A percentile compares a stretch with the other conserved stretches of the same genome.
Conservation (phyloP, 768 basidiomycete species). For the Coprinopsis sp. region DNA sequence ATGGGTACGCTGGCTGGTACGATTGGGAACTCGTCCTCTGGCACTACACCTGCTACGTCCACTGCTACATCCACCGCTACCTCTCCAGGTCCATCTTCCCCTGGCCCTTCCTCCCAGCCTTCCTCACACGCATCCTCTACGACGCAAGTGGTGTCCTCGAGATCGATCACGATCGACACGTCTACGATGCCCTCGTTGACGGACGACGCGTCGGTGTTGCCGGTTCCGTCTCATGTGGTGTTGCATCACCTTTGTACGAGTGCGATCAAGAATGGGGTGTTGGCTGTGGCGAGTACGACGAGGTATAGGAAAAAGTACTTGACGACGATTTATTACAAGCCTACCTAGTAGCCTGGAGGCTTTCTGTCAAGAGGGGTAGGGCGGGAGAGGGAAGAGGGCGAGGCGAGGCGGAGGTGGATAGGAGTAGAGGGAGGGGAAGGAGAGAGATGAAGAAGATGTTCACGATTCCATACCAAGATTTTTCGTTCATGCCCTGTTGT, state of each 20-base stretch:
- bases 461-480: no score
- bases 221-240: slow-evolving; percentile 91
- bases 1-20: not conserved
- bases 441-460: no score
- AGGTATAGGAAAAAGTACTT: slow-evolving; percentile 91
- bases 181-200: slow-evolving; percentile 44
- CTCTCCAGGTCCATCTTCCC: no score
- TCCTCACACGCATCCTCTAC: no score
- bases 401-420: no score
- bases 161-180: slow-evolving; percentile 31
- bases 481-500: no score
- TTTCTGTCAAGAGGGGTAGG: no score
- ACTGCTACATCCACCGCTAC: no score
- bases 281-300: slow-evolving; percentile 90
- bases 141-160: slow-evolving; percentile 22
- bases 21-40: not conserved
- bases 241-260: slow-evolving; percentile 93
- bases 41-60: slow-evolving; percentile 5
- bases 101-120: not conserved
- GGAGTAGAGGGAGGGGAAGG: no score
- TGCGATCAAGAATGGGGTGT: slow-evolving; percentile 88
- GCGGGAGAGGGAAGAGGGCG: no score
- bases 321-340: slow-evolving; percentile 62
- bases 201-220: slow-evolving; percentile 87
- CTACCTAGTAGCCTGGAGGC: no score